Conservation (phyloP, 305 asterid species). For the Caryopteris hybrid region DNA sequence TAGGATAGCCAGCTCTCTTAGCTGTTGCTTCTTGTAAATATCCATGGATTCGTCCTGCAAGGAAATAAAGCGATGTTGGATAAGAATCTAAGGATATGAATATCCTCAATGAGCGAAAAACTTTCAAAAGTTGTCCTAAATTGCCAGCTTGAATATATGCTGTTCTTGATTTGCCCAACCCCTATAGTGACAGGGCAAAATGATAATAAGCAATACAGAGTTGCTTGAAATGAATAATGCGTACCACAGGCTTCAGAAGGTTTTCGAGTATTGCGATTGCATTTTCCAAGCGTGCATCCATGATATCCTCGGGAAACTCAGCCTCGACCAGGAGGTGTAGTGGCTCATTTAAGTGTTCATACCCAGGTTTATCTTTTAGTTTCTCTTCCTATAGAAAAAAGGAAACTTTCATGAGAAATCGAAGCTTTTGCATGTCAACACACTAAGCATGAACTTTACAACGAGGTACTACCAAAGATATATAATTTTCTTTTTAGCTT, state of each 20-base stretch:
- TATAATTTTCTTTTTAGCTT: background rate
- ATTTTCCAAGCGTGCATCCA: constrained; percentile 65
- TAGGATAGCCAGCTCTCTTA: constrained; percentile 71
- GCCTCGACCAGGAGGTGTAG: constrained; percentile 81
- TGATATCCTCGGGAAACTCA: constrained; percentile 72
- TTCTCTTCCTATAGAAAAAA: constrained; percentile 55
- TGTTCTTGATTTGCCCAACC: background rate
- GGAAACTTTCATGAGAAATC: constrained; percentile 4
- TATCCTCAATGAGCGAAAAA: background rate
- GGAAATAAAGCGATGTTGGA: background rate
- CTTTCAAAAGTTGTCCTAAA: too few relatives aligned
- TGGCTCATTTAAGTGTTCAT: constrained; percentile 85
- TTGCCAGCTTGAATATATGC: background rate
- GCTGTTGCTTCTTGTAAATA: constrained; percentile 69
- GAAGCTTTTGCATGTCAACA: background rate
- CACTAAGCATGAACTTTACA: background rate
- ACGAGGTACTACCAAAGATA: background rate
- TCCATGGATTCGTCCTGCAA: constrained; percentile 75
- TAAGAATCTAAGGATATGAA: background rate
- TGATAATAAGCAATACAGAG: background rate
- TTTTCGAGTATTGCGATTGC: constrained; percentile 62
- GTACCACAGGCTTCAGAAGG: constrained; percentile 80
- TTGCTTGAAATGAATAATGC: constrained; percentile 8
- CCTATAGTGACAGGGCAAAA: background rate
- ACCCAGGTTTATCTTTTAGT: constrained; percentile 71